phyloP scores from a whole-genome alignment of 2,329 filamentous ascomycete species.

The Scopulariopsis brevicaulis region DNA sequence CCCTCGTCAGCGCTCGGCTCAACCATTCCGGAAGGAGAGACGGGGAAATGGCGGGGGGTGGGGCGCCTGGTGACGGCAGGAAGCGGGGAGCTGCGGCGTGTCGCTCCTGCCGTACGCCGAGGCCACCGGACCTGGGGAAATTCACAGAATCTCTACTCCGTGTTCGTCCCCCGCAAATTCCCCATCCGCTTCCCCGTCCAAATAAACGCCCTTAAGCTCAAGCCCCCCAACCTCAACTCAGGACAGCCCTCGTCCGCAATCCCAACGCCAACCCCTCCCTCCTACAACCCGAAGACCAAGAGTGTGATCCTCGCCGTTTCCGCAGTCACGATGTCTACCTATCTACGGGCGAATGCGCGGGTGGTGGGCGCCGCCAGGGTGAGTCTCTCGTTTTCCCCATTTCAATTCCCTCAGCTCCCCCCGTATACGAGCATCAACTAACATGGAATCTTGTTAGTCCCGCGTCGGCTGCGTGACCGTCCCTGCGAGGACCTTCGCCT shows the following conservation, averaged over 20 bases:
- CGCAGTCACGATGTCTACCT: slow-evolving; percentile 47
- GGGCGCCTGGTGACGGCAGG: not conserved
- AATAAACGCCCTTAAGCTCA: too few species aligned
- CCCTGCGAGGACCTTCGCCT: slow-evolving; percentile 49
- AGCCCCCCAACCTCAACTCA: not conserved
- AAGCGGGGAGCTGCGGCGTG: too few species aligned
- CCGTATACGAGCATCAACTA: not conserved
- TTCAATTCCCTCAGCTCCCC: not conserved
- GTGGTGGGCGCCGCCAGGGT: slow-evolving; percentile 56
- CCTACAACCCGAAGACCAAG: not conserved
- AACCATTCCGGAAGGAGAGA: not conserved
- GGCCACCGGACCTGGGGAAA: not conserved
- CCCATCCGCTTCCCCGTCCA: not conserved
- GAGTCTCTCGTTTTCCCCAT: slow-evolving; percentile 9
- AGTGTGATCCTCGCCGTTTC: not conserved
- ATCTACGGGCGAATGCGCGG: slow-evolving; percentile 47
- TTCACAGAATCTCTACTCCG: not conserved
- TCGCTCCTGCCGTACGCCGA: not conserved
- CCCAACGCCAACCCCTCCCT: not conserved
- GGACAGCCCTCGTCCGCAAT: not conserved
- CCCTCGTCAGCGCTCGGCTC: slow-evolving; percentile 1
- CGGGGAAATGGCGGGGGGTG: not conserved
- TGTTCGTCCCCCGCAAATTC: not conserved
- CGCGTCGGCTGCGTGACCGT: slow-evolving; percentile 17
- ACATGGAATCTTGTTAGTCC: not conserved